These are phyloP conservation scores for Zygosaccharomyces sapae DNA, from an alignment of 1,139 yeast genomes.

Conservation along the genomic window DNA sequence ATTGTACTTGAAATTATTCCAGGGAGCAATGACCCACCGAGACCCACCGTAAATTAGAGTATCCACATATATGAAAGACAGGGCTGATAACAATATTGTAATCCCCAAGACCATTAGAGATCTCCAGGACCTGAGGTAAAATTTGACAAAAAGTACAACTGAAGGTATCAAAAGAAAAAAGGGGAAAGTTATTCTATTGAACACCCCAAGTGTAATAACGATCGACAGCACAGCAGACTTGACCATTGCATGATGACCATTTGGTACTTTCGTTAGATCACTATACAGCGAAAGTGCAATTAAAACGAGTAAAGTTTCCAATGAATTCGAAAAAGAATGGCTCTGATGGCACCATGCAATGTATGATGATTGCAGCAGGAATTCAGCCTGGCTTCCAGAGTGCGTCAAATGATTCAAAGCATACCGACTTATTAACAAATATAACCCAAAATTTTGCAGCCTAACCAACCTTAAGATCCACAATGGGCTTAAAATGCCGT, in stretches of 20 bases:
- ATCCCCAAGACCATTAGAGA: conserved; percentile 31
- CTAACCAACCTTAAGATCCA: conserved; percentile 56
- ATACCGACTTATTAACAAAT: conserved; percentile 28
- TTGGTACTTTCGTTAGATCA: conserved; percentile 12
- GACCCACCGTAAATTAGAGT: conserved; percentile 38
- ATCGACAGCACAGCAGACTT: conserved; percentile 47
- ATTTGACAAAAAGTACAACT: conserved; percentile 39
- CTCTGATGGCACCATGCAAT: conserved; percentile 76
- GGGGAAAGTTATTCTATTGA: conserved; percentile 80
- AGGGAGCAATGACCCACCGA: conserved; percentile 58
- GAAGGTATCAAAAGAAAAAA: conserved; percentile 69
- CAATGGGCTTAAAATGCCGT: conserved; percentile 37
- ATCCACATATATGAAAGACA: conserved; percentile 50
- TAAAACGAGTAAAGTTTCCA: conserved; percentile 70
- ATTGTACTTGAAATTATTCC: conserved; percentile 74
- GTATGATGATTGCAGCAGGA: conserved; percentile 72
- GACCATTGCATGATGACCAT: conserved; percentile 7
- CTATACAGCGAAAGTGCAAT: conserved; percentile 45
- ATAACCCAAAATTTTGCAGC: conserved; percentile 50
- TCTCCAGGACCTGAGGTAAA: conserved; percentile 26
- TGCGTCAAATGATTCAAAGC: conserved; percentile 32
- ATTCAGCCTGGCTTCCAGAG: conserved; percentile 53
- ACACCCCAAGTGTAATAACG: conserved; percentile 60
- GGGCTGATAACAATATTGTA: conserved; percentile 40
- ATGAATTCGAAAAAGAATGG: conserved; percentile 82